These are phyloP conservation scores for Pyrenochaeta sp. DNA, from an alignment of 2,329 filamentous ascomycete genomes.

Conservation along the genomic window DNA sequence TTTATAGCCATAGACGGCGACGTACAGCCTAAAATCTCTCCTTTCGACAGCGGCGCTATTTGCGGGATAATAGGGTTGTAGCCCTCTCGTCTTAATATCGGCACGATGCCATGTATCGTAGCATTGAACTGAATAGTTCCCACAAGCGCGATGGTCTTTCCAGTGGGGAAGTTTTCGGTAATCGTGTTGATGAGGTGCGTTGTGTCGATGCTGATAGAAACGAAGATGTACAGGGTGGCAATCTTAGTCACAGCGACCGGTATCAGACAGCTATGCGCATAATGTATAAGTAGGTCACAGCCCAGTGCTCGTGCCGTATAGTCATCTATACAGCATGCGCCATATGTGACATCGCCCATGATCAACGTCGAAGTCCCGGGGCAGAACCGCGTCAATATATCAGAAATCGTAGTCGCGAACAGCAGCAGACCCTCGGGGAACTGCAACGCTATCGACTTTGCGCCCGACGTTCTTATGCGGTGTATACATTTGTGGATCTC, in stretches of 20 bases:
- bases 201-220: slow-evolving; percentile 96
- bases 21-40: slow-evolving; percentile 97
- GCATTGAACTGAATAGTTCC: slow-evolving; percentile 99
- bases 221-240: slow-evolving; percentile 96
- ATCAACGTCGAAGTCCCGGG: slow-evolving; percentile 91
- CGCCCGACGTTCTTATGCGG: slow-evolving; percentile 80
- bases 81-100: slow-evolving; percentile 80
- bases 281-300: slow-evolving; percentile 94
- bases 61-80: slow-evolving; percentile 89
- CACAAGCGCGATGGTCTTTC: slow-evolving; percentile 90
- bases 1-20: slow-evolving; percentile 67
- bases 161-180: slow-evolving; percentile 83
- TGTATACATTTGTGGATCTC: slow-evolving; percentile 99
- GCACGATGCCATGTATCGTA: slow-evolving; percentile 85
- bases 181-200: slow-evolving; percentile 85
- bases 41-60: slow-evolving; percentile 89
- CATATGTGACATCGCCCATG: slow-evolving; percentile 99
- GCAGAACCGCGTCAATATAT: slow-evolving; percentile 95
- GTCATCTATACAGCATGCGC: slow-evolving; percentile 98
- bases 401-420: slow-evolving; percentile 96
- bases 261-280: slow-evolving; percentile 95
- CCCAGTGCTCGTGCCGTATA: slow-evolving; percentile 94
- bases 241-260: slow-evolving; percentile 97
- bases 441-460: slow-evolving; percentile 89
- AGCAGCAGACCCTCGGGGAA: slow-evolving; percentile 95